These are phyloP conservation scores for Salix udensis DNA, from an alignment of 345 rosid species.

Conservation along the genomic window DNA sequence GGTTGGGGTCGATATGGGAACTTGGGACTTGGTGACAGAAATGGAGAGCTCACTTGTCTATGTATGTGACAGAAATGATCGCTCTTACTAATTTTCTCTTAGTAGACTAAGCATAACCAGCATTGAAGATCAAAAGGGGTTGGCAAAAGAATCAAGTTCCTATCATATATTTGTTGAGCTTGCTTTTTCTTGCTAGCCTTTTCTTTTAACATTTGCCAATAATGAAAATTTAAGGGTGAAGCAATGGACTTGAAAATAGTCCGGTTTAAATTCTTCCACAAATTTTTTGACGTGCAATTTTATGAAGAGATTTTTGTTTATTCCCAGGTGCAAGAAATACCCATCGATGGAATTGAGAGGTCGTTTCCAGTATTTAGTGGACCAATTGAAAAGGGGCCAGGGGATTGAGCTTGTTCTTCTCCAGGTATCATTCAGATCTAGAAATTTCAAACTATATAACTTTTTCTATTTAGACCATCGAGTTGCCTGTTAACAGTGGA, in stretches of 20 bases:
- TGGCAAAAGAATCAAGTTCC: not conserved
- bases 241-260: not conserved
- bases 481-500: too few relatives aligned
- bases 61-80: constrained; percentile 41
- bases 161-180: not conserved
- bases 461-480: too few relatives aligned
- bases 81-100: constrained; percentile 13
- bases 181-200: not conserved
- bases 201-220: not conserved
- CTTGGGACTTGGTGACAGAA: constrained; percentile 94
- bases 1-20: constrained; percentile 88
- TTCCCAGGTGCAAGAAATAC: too few relatives aligned
- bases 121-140: not conserved
- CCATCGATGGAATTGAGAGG: too few relatives aligned
- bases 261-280: not conserved
- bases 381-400: too few relatives aligned
- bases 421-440: too few relatives aligned
- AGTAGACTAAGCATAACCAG: constrained; percentile 1
- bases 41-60: constrained; percentile 35
- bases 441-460: too few relatives aligned
- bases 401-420: too few relatives aligned
- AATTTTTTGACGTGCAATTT: too few relatives aligned
- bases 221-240: not conserved
- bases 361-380: too few relatives aligned
- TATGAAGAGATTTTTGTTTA: too few relatives aligned